Evolutionary conservation across 225 moss, liverwort and hornwort species (phyloP), one percentile per base, ranked within the genome.

Genomic region (Thuidium tamariscinum): DNA sequence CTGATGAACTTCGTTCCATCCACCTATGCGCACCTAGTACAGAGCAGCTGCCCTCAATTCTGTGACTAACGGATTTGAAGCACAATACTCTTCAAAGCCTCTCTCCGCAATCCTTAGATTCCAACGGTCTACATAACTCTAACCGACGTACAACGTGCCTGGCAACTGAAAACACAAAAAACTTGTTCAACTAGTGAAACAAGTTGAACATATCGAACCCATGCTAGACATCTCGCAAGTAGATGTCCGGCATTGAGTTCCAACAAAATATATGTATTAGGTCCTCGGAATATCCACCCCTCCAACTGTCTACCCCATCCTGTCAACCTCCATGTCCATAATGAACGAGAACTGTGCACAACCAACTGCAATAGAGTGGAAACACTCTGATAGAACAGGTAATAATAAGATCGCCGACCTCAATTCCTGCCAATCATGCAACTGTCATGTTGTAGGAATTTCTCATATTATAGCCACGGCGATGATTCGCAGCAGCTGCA

Each of bases 401-500:
- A 55, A 59, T 17, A 55, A 59, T 37, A 52, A 63, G 30, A 66
- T 44, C 49, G 51, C 41, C 51, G 54, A 69, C 29, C 69, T 64
- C 26, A 82, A 82, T 49, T 87, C 75, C 88, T 84, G 51, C 85
- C 87, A 57, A 86, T 95, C 78, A 97, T 89, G 82, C 95, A 85
- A 90, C 95, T 88, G 84, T 97, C 95, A 94, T 91, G 91, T 87
- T 93, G 89, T 88, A 95, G 67, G 94, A 86, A 59, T 89, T 91
- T 26, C 92, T 88, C 73, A 90, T 88, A 54, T 90, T 95, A 66
- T 96, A 96, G 74, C 95, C 95, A 80, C 96, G 96, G 65, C 95
- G 94, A 89, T 96, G 92, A 66, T 92, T 94, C 52, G 93, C 88
- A 26, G 94, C 90, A 79, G 91, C 90, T 18, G 93, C 77, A 49